phyloP scores from a whole-genome alignment of 2,329 filamentous ascomycete genomes.

The Penicillium palitans region DNA sequence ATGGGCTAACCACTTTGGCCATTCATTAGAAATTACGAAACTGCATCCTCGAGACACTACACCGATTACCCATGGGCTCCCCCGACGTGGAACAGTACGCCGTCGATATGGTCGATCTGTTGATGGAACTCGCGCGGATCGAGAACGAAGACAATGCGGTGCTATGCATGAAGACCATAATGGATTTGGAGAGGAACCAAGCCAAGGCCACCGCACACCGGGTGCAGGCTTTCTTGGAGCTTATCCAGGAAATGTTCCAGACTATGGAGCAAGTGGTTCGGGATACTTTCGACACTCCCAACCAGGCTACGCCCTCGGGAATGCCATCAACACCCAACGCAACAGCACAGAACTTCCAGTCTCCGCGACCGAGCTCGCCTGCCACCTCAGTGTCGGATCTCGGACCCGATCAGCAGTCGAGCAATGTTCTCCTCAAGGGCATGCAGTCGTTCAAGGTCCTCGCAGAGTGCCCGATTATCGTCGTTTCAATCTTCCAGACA shows the following conservation, averaged over 20 bases:
- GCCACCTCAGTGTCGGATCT: slow-evolving; percentile 78
- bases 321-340: slow-evolving; percentile 55
- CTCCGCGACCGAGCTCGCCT: slow-evolving; percentile 85
- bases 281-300: slow-evolving; percentile 85
- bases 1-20: slow-evolving; percentile 7
- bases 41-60: slow-evolving; percentile 89
- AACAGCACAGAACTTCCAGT: slow-evolving; percentile 70
- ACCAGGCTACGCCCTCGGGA: slow-evolving; percentile 53
- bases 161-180: slow-evolving; percentile 96
- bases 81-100: slow-evolving; percentile 87
- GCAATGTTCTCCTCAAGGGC: slow-evolving; percentile 78
- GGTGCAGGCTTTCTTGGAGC: slow-evolving; percentile 83
- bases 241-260: slow-evolving; percentile 95
- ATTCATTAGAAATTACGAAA: slow-evolving; percentile 75
- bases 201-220: slow-evolving; percentile 75
- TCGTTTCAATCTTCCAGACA: slow-evolving; percentile 96
- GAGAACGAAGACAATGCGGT: slow-evolving; percentile 99
- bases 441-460: slow-evolving; percentile 99
- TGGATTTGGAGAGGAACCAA: slow-evolving; percentile 94
- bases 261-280: slow-evolving; percentile 92
- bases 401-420: slow-evolving; percentile 77
- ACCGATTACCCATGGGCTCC: slow-evolving; percentile 75
- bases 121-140: slow-evolving; percentile 82
- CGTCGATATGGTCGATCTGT: slow-evolving; percentile 80
- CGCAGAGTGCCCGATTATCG: slow-evolving; percentile 96